Percentiles rank a stretch among this genome's conserved stretches.
phyloP scores from a whole-genome alignment of 2,329 filamentous ascomycete genomes.

The Penicillium capsulatum region DNA sequence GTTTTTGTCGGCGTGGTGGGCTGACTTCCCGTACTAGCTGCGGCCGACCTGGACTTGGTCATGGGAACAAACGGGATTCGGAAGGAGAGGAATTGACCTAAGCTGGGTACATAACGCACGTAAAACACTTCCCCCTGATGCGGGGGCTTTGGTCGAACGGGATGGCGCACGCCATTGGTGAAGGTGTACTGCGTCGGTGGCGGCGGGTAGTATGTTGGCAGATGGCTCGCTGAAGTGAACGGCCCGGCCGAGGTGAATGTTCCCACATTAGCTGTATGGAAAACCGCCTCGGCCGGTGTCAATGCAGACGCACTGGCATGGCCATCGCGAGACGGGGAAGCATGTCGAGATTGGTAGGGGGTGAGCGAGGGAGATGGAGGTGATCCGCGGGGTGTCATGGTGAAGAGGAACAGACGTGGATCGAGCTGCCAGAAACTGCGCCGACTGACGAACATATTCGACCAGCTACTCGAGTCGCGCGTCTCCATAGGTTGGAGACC shows the following conservation, averaged over 20 bases:
- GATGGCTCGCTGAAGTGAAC: slow-evolving; percentile 75
- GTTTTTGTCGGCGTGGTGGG: slow-evolving; percentile 25
- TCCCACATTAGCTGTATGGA: slow-evolving; percentile 35
- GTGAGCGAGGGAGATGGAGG: slow-evolving; percentile 49
- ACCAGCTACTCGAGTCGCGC: slow-evolving; percentile 64
- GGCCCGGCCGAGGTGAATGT: slow-evolving; percentile 52
- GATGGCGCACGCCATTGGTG: slow-evolving; percentile 76
- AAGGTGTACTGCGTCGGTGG: slow-evolving; percentile 75
- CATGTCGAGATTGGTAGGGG: slow-evolving; percentile 49
- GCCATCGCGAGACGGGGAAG: slow-evolving; percentile 46
- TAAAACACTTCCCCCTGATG: slow-evolving; percentile 91
- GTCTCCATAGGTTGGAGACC: slow-evolving; percentile 59
- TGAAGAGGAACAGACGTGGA: slow-evolving; percentile 81
- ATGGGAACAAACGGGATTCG: slow-evolving; percentile 66
- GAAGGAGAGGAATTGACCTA: slow-evolving; percentile 82
- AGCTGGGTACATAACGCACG: slow-evolving; percentile 74
- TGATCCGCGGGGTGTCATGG: slow-evolving; percentile 59
- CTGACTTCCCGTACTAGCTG: slow-evolving; percentile 46
- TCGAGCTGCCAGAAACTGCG: slow-evolving; percentile 91
- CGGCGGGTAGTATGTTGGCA: slow-evolving; percentile 88
- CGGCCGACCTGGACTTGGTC: slow-evolving; percentile 32
- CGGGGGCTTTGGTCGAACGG: slow-evolving; percentile 79
- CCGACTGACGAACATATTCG: slow-evolving; percentile 74
- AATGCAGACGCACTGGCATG: slow-evolving; percentile 11
- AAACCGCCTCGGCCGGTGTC: slow-evolving; percentile 24